Percentiles rank a stretch among this genome's conserved stretches.
phyloP scores from a whole-genome alignment of 257 asterid genomes.

The Cynanchum wilfordii region DNA sequence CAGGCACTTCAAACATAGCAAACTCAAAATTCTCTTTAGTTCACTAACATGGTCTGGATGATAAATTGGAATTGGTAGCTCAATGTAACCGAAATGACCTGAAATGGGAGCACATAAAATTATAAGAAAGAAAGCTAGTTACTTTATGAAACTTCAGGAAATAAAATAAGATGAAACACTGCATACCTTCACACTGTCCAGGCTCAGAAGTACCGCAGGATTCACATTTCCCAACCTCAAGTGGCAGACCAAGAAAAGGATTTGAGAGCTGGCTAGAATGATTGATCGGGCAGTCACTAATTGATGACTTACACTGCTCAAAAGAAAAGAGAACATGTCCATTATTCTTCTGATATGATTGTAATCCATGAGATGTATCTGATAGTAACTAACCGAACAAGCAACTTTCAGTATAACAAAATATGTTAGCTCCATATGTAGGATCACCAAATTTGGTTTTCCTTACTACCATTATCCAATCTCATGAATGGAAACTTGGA shows the following conservation, averaged over 20 bases:
- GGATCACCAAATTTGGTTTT: not conserved
- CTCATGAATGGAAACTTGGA: not conserved
- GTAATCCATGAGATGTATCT: not conserved
- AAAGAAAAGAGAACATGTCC: slow-evolving; percentile 14
- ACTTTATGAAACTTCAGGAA: not conserved
- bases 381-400: not conserved
- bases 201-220: slow-evolving; percentile 92
- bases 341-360: slow-evolving; percentile 8
- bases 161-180: not conserved
- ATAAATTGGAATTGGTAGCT: slow-evolving; percentile 77
- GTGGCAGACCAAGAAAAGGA: slow-evolving; percentile 95
- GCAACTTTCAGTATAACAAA: not conserved
- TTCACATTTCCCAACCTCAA: slow-evolving; percentile 89
- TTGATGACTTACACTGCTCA: slow-evolving; percentile 71
- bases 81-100: slow-evolving; percentile 98
- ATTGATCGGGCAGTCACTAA: slow-evolving; percentile 74
- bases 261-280: slow-evolving; percentile 88
- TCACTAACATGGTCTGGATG: slow-evolving; percentile 93
- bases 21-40: slow-evolving; percentile 62
- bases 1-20: slow-evolving; percentile 81
- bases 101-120: slow-evolving; percentile 27
- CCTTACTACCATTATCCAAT: not conserved
- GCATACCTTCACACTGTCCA: slow-evolving; percentile 92
- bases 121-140: not conserved
- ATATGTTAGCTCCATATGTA: not conserved